Base-by-base conservation (phyloP, 305 asterid genomes). In the Fraxinus nigra region DNA sequence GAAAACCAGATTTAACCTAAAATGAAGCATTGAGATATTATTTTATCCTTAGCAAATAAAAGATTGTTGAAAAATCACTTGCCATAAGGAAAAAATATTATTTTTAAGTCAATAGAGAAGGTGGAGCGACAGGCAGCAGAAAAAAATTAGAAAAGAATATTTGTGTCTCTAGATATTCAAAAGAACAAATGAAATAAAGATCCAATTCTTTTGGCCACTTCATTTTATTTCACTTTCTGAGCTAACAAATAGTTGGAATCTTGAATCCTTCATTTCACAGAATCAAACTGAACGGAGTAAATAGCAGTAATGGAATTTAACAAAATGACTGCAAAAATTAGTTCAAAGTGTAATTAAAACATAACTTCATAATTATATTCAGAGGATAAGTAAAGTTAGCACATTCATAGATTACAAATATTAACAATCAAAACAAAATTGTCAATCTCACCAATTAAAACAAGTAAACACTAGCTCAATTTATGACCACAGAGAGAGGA, bases 401-500 rank as follows among this genome's bases (percentile, higher is more conserved):
- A 75, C 83, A 43, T 79, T 69, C 30, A 6, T 51, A 30, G 24
- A 54, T 76, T 33, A 59, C 4, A 78, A 76, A 59, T 63, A 4
- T 30, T 40, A 51, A 30, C 9, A 63, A 65, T 26, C n/a, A 9
- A 56, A 74, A 69, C 35, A 18, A 3, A 40, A 32, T 35, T 74
- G 80, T 59, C 72, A 46, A 24, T 20, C 65, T 30, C 77, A 40
- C 61, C 43, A 61, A 14, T 20, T 22, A 24, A 79, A 76, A 32
- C 70, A 43, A 78, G 46, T 26, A 70, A 86, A 67, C 76, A 76
- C 43, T 73, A 78, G 75, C 82, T 70, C 30, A 74, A 83, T 75
- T 54, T 40, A 30, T 16, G 76, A 30, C 65, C 46, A 78, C 35
- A 1, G 20, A 24, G 56, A 28, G 37, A 34, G 37, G 5, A 28